A percentile compares a stretch with the other conserved stretches of the same genome.
phyloP scores from a whole-genome alignment of 768 basidiomycete species.

The Rhizopogon roseolus region DNA sequence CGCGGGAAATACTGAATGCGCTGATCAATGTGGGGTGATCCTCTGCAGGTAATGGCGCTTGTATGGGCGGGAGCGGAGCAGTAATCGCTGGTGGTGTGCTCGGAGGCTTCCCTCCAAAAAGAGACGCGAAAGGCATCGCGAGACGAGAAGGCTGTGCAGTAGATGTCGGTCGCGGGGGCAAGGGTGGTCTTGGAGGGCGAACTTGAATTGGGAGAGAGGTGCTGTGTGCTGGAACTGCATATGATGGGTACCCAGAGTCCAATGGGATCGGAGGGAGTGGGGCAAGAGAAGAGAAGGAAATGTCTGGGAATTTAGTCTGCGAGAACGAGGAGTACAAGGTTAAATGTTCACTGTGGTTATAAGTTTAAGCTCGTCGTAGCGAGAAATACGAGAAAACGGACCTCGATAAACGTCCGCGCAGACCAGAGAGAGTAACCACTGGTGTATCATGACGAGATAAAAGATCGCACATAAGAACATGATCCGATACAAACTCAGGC shows the following conservation, averaged over 20 bases:
- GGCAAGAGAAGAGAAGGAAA: constrained; percentile 42
- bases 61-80: constrained; percentile 20
- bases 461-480: constrained; percentile 65
- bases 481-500: constrained; percentile 77
- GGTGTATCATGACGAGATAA: constrained; percentile 40
- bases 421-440: constrained; percentile 77
- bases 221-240: constrained; percentile 37
- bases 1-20: constrained; percentile 52
- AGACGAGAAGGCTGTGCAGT: constrained; percentile 41
- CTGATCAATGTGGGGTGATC: constrained; percentile 41
- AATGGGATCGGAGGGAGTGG: constrained; percentile 43
- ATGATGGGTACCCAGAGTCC: constrained; percentile 43
- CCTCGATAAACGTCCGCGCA: constrained; percentile 67
- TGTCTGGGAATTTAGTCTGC: constrained; percentile 31
- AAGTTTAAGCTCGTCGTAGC: constrained; percentile 28
- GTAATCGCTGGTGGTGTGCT: constrained; percentile 24
- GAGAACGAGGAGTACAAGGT: constrained; percentile 41
- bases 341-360: constrained; percentile 26
- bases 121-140: constrained; percentile 71
- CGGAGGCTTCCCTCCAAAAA: constrained; percentile 52
- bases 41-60: constrained; percentile 23
- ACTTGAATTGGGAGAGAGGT: constrained; percentile 28
- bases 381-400: constrained; percentile 35
- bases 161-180: constrained; percentile 29
- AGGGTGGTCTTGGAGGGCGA: constrained; percentile 44